phyloP scores from a whole-genome alignment of 2,329 filamentous ascomycete species.

The Verticillium zaregamsianum region DNA sequence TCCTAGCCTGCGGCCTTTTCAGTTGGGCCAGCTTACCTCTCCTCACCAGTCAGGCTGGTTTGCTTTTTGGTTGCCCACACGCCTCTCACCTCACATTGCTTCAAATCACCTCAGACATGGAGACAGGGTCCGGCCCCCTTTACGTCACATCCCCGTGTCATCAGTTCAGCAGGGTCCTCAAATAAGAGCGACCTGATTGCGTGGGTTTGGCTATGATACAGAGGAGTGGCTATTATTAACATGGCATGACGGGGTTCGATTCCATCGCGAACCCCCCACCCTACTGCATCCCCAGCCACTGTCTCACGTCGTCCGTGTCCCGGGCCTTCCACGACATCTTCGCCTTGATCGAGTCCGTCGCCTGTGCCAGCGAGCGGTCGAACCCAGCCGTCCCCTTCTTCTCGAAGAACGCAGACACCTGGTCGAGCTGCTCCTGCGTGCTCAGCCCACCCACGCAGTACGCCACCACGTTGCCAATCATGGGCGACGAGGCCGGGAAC shows the following conservation, averaged over 20 bases:
- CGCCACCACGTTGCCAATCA: slow-evolving; percentile 79
- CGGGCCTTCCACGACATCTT: slow-evolving; percentile 79
- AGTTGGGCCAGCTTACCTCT: neutral
- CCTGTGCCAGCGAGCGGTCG: slow-evolving; percentile 86
- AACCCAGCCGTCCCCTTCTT: slow-evolving; percentile 80
- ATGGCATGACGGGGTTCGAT: neutral
- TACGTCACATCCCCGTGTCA: neutral
- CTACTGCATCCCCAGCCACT: slow-evolving; percentile 39
- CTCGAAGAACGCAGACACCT: slow-evolving; percentile 77
- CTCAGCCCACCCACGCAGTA: slow-evolving; percentile 82
- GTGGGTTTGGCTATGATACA: neutral
- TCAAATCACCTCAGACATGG: neutral
- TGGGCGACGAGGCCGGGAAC: slow-evolving; percentile 79
- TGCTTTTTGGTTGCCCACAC: neutral
- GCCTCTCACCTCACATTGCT: neutral
- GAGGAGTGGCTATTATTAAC: neutral
- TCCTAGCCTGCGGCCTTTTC: neutral
- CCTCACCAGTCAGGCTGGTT: too few species aligned
- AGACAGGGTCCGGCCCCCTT: neutral
- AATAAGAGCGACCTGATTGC: neutral
- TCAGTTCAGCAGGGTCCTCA: neutral
- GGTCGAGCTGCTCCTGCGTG: slow-evolving; percentile 66
- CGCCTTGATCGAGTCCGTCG: slow-evolving; percentile 75
- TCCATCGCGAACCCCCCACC: neutral
- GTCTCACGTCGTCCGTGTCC: slow-evolving; percentile 67